phyloP scores from a whole-genome alignment of 208 protist genomes.

The Leishmania aethiopica region DNA sequence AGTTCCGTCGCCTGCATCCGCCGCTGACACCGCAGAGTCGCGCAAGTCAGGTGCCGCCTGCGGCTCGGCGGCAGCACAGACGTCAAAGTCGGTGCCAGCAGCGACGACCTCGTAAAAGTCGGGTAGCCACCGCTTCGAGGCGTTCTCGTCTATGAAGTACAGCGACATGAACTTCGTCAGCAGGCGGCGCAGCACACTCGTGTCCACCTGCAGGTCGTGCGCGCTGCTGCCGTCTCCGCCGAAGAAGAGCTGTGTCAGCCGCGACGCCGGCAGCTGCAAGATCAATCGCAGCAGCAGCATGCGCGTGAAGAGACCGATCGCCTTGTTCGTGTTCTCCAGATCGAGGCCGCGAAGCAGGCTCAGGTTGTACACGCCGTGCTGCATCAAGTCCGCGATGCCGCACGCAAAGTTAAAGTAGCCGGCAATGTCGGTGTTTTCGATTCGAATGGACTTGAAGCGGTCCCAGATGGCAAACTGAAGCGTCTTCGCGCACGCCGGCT shows the following conservation, averaged over 20 bases:
- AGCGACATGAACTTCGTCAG: slow-evolving; percentile 61
- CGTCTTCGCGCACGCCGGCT: slow-evolving; percentile 55
- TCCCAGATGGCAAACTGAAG: slow-evolving; percentile 89
- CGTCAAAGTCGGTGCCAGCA: slow-evolving; percentile 57
- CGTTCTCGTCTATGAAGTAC: slow-evolving; percentile 78
- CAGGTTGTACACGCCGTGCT: slow-evolving; percentile 61
- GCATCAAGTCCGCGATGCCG: slow-evolving; percentile 53
- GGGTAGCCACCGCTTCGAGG: slow-evolving; percentile 65
- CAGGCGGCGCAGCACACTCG: slow-evolving; percentile 45
- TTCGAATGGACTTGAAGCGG: slow-evolving; percentile 76
- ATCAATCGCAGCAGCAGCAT: slow-evolving; percentile 77
- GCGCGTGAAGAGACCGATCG: slow-evolving; percentile 77
- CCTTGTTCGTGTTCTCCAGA: slow-evolving; percentile 74
- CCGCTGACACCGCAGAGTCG: neutral
- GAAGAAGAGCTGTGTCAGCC: slow-evolving; percentile 79
- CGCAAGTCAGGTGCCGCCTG: neutral
- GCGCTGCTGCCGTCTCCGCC: slow-evolving; percentile 67
- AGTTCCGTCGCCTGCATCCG: neutral
- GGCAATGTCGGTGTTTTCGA: slow-evolving; percentile 56
- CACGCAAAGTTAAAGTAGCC: slow-evolving; percentile 80
- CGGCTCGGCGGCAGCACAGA: slow-evolving; percentile 2
- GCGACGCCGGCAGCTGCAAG: slow-evolving; percentile 50
- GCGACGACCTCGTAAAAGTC: slow-evolving; percentile 79
- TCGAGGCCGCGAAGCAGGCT: slow-evolving; percentile 85
- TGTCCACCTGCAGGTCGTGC: slow-evolving; percentile 67